Conservation (phyloP, 1,284 basidiomycete species). For the Retiboletus flavoniger region DNA sequence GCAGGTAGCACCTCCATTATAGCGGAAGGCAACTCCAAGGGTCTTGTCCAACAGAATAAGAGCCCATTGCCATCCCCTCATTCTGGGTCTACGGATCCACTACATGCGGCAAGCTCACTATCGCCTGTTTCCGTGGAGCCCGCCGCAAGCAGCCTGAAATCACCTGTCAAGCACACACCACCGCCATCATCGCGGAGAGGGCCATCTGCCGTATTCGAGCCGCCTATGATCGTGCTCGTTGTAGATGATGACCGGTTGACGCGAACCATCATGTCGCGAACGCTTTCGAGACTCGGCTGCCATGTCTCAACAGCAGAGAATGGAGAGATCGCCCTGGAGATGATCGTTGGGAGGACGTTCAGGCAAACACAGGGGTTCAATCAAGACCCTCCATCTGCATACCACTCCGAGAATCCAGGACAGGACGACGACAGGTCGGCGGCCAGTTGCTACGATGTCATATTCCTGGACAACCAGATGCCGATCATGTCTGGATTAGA, state of each 20-base stretch:
- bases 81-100: slow-evolving; percentile 2
- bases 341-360: slow-evolving; percentile 52
- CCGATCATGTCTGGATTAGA: slow-evolving; percentile 79
- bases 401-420: not conserved
- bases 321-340: slow-evolving; percentile 75
- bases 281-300: slow-evolving; percentile 79
- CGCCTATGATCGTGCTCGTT: slow-evolving; percentile 60
- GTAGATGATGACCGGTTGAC: slow-evolving; percentile 82
- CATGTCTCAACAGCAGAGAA: slow-evolving; percentile 82
- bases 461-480: slow-evolving; percentile 90
- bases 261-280: slow-evolving; percentile 77
- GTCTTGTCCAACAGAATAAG: not conserved
- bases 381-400: not conserved
- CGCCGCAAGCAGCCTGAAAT: slow-evolving; percentile 12
- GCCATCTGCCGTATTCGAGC: slow-evolving; percentile 37
- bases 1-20: not conserved
- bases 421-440: not conserved
- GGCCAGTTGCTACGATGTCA: slow-evolving; percentile 51
- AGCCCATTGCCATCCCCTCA: slow-evolving; percentile 4
- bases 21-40: slow-evolving; percentile 13
- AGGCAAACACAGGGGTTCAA: not conserved
- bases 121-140: slow-evolving; percentile 6
- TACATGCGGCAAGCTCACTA: not conserved
- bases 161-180: slow-evolving; percentile 10
- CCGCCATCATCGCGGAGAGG: slow-evolving; percentile 34